These are phyloP conservation scores for Yarrowia galli DNA, from an alignment of 1,139 yeast species.

Conservation along the genomic window DNA sequence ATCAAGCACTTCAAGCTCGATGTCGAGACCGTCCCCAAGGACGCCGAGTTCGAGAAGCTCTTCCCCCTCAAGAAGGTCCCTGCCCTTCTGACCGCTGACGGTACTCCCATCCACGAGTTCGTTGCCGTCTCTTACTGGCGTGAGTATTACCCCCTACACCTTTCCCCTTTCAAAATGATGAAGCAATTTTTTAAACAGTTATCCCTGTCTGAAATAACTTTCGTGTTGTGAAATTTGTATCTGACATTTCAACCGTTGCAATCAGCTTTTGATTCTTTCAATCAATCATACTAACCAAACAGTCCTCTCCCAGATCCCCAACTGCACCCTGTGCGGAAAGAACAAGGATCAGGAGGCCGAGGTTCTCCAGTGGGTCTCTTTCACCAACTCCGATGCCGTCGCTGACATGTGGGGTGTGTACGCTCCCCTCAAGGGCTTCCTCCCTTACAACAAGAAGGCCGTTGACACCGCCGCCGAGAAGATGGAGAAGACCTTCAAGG, in stretches of 20 bases:
- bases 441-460: constrained; percentile 81
- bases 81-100: constrained; percentile 80
- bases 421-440: constrained; percentile 58
- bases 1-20: constrained; percentile 78
- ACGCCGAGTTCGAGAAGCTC: constrained; percentile 57
- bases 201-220: constrained; percentile 38
- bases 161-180: constrained; percentile 24
- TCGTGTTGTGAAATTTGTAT: constrained; percentile 29
- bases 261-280: neutral
- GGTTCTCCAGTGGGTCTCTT: constrained; percentile 80
- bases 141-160: constrained; percentile 10
- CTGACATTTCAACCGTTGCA: constrained; percentile 13
- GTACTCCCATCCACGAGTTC: constrained; percentile 77
- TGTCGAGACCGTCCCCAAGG: constrained; percentile 61
- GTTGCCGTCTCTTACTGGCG: constrained; percentile 68
- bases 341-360: constrained; percentile 70
- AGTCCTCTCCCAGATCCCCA: constrained; percentile 47
- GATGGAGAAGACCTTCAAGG: constrained; percentile 54
- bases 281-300: constrained; percentile 3
- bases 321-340: constrained; percentile 63
- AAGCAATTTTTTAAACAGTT: constrained; percentile 38
- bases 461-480: constrained; percentile 62
- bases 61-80: constrained; percentile 84
- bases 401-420: constrained; percentile 53
- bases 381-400: constrained; percentile 74